Evolutionary conservation across 345 rosid genomes (phyloP), one percentile per base, ranked within the genome.

Genomic region (Cochlearia excelsa): DNA sequence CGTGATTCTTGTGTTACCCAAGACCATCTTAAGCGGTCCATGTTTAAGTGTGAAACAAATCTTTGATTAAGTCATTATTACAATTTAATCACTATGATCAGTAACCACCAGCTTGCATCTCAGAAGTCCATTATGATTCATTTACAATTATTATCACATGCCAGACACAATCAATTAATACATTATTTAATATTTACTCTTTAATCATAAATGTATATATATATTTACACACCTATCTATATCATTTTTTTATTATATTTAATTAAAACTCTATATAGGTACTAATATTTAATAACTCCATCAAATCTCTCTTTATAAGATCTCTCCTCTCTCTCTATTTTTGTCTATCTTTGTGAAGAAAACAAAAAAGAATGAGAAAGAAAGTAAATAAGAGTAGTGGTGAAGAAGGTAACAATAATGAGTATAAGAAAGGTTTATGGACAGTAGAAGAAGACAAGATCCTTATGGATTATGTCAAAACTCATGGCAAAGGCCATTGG

Each of bases 401-500:
- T 26, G 77, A 60, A 61, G 77, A 59, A 41, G 52, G 46, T 46
- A 68, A 47, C 35, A 67, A 46, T 54, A 16, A 16, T 16, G 81
- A 77, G 48, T 74, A 70, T 60, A 77, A 67, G 58, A 77, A 70
- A 66, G 81, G 81, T 53, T 59, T 77, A 46, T 77, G 81, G 81
- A 77, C 78, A 44, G 76, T 38, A 38, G 81, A 74, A 62, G 81
- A 77, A 66, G 81, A 77, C 58, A 73, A 67, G 62, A 71, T 80
- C 58, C 77, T 83, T 51, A 63, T 60, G 70, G 85, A 80, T 62
- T 77, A 77, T 75, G 74, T 83, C 47, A 66, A 46, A 51, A 16
- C 70, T 50, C 83, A 83, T 69, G 88, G 85, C 64, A 80, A 78
- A 69, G 85, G 88, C 47, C 82, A 83, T 27, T 83, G 88, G 88